These are phyloP conservation scores for Erigeron philadelphicus DNA, from an alignment of 140 eudicot species.

Conservation along the genomic window DNA sequence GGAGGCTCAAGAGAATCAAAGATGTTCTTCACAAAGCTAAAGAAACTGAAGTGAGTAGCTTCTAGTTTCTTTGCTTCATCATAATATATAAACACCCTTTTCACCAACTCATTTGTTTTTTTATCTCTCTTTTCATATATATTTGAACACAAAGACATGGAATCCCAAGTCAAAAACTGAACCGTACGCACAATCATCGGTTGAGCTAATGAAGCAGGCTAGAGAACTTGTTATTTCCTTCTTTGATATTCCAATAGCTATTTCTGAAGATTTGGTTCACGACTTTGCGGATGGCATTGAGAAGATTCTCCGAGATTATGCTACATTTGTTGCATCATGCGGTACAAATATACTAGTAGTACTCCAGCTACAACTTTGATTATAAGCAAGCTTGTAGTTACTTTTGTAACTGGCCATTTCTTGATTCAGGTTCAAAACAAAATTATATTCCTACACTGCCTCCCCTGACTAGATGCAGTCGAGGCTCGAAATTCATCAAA, in stretches of 20 bases:
- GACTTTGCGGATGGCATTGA: slow-evolving; percentile 75
- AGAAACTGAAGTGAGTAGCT: slow-evolving; percentile 69
- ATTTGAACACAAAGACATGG: slow-evolving; percentile 61
- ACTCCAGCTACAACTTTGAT: not conserved
- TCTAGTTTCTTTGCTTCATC: not conserved
- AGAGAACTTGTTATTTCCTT: slow-evolving; percentile 62
- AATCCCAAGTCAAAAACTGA: slow-evolving; percentile 91
- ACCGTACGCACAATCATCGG: slow-evolving; percentile 83
- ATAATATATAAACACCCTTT: not conserved
- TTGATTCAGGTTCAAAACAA: slow-evolving; percentile 65
- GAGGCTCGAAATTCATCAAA: slow-evolving; percentile 56
- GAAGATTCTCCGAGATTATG: slow-evolving; percentile 49
- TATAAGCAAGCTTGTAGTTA: not conserved
- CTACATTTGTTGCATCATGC: slow-evolving; percentile 65
- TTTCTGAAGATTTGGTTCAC: slow-evolving; percentile 56
- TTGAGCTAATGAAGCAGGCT: slow-evolving; percentile 53
- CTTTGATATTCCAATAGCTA: slow-evolving; percentile 59
- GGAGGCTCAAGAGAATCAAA: slow-evolving; percentile 51
- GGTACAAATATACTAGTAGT: slow-evolving; percentile 35
- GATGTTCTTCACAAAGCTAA: slow-evolving; percentile 62
- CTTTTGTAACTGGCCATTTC: not conserved
- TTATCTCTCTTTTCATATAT: no score
- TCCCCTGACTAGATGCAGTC: slow-evolving; percentile 73
- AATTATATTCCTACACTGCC: slow-evolving; percentile 87
- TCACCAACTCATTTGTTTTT: not conserved